Base-by-base conservation (phyloP, 345 rosid species). In the Schrenkiella parvula region DNA sequence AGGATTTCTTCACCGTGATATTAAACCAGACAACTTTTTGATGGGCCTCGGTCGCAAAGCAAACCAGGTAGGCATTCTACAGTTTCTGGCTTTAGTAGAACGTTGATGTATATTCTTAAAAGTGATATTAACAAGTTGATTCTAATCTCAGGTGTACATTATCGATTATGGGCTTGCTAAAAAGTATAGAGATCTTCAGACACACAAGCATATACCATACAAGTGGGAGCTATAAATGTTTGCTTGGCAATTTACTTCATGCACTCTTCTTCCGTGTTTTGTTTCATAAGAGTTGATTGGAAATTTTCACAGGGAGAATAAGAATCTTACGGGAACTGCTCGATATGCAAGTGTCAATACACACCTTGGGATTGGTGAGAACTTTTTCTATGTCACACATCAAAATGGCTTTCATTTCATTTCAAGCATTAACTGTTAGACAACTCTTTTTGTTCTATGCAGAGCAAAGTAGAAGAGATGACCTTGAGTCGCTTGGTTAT, bases 391-490 rank as follows among this genome's bases (percentile, higher is more conserved):
- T 68, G 17, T 50, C 46, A 64, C 70, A 35, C 19, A 23, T 47
- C 3, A 7, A 4, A 32, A 18, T 38, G 13, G 8, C 4, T 39
- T 42, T 18, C 11, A 39, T 53, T 73, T 48, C 39, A 52, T 29
- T 12, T 5, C 38, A 7, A 5, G 31, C n/a, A 7, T 13, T 19
- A 62, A 53, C 50, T 15, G 12, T 46, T 48, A 22, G 13, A 21
- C 17, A 10, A 8, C 38, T 4, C 18, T 42, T 19, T 18, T 61
- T 38, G 26, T 34, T 53, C 6, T 8, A 3, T 69, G 80, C 85
- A 93, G 98, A 93, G 79, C 98, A 93, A 85, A 90, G 98, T 80
- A 84, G 98, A 71, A 75, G 98, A 78, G 96, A 92, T 84, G 97
- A 90, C 83, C 83, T 92, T 57, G 98, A 92, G 77, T 92, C 96